Base-by-base conservation (phyloP, 202 grass and related monocot species). In the Saccharum hybrid region DNA sequence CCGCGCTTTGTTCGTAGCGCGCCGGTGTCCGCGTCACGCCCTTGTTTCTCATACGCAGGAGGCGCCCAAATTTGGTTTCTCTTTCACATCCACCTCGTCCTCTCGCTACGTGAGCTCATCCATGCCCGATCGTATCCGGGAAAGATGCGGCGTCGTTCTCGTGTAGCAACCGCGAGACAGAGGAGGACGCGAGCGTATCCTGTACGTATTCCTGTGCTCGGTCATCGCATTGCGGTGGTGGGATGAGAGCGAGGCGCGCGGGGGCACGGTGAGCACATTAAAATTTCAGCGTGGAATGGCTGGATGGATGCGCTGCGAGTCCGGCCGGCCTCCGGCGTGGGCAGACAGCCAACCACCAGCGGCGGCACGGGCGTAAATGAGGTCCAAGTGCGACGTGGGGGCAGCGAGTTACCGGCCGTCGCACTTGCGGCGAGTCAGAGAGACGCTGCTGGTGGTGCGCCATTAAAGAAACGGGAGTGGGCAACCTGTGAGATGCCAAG, bases 321-420 rank as follows among this genome's bases (percentile, higher is more conserved):
- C 43, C 26, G 28, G 63, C 12, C 19, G 28, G 28, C 28, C 28
- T 52, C 13, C 36, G 38, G 70, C 18, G 56, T 42, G 81, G 66
- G 28, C 68, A 49, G 83, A 63, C 74, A 83, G 9, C 39, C 68
- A 83, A 63, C 83, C 18, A 74, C 83, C 83, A 45, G 19, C 14
- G 37, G 68, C 83, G 51, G 40, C 79, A 73, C 67, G 11, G 46
- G 9, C 49, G 68, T 86, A 74, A 90, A 82, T 86, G 74, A 71
- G 61, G 12, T 48, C 46, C 61, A 67, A 22, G 26, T 49, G 61
- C 61, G 7, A n/a, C 21, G 11, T 14, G n/a, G 63, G 34, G 42
- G 26, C 26, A 2, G 15, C 52, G 52, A 42, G 48, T 18, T 26
- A 13, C 16, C 33, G 56, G 43, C 18, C 74, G 42, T 34, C 34